These are phyloP conservation scores for Oryza punctata DNA, from an alignment of 176 grass and related monocot species.

Conservation along the genomic window DNA sequence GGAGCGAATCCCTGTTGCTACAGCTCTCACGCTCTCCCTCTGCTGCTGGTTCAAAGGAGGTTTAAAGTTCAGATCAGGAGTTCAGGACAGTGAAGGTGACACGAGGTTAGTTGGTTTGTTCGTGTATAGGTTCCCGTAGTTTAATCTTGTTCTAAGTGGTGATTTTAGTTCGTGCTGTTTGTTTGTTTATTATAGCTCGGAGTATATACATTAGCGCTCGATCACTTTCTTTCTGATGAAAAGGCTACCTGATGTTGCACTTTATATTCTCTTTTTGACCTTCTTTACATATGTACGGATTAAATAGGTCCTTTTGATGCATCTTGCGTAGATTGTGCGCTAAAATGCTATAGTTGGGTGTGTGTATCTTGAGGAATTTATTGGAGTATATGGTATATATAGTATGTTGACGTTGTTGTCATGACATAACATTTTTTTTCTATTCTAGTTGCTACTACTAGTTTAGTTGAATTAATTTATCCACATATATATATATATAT, in stretches of 20 bases:
- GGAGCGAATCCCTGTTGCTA: neutral
- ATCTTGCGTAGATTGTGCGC: neutral
- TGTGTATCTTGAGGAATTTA: neutral
- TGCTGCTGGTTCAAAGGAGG: neutral
- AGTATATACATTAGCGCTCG: neutral
- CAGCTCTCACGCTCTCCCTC: neutral
- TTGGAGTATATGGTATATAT: neutral
- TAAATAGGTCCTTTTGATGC: neutral
- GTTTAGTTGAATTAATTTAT: neutral
- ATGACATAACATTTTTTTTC: neutral
- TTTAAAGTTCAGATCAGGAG: conserved; percentile 27
- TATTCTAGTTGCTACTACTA: neutral
- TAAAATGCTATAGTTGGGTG: neutral
- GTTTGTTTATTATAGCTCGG: neutral
- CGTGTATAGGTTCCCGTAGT: neutral
- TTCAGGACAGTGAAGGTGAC: neutral
- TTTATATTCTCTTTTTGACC: conserved; percentile 2
- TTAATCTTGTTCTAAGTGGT: neutral
- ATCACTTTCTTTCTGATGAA: conserved; percentile 30
- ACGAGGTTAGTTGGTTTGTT: neutral
- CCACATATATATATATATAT: too few relatives aligned
- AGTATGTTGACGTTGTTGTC: neutral
- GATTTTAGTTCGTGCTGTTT: neutral
- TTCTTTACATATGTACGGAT: conserved; percentile 2
- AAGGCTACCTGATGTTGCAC: conserved; percentile 18